Evolutionary conservation across 495 filamentous ascomycete genomes (phyloP).

Genomic region (Xylaria longipes): DNA sequence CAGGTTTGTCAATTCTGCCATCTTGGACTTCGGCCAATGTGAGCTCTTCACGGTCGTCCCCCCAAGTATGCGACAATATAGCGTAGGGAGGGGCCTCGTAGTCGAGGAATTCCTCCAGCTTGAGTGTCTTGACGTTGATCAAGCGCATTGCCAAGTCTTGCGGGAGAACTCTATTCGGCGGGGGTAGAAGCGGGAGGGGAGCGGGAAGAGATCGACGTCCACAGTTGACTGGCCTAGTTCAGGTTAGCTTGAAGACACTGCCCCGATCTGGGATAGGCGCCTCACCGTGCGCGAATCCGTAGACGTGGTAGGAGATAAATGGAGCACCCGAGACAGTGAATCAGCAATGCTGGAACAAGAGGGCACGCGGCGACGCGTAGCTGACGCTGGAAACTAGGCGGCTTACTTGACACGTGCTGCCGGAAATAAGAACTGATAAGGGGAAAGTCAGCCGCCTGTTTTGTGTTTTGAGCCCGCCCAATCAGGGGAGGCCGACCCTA

Average conservation of each 20-base stretch:
- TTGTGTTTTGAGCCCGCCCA: background rate
- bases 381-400: background rate
- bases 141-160: background rate
- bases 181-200: background rate
- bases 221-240: background rate
- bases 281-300: background rate
- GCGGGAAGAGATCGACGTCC: background rate
- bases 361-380: background rate
- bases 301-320: background rate
- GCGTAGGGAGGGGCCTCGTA: background rate
- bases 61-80: constrained; percentile 3
- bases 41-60: background rate
- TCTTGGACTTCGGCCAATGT: background rate
- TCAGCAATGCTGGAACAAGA: background rate
- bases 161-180: background rate
- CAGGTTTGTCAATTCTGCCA: background rate
- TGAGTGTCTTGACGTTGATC: background rate
- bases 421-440: background rate
- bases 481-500: background rate
- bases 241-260: background rate
- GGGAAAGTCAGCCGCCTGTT: background rate
- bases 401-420: too few relatives aligned
- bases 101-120: constrained; percentile 4
- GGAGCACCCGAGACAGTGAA: background rate
- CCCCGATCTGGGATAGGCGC: background rate